A percentile compares a stretch with the other conserved stretches of the same genome.
phyloP scores from a whole-genome alignment of 345 rosid species.

The Mercurialis annua region DNA sequence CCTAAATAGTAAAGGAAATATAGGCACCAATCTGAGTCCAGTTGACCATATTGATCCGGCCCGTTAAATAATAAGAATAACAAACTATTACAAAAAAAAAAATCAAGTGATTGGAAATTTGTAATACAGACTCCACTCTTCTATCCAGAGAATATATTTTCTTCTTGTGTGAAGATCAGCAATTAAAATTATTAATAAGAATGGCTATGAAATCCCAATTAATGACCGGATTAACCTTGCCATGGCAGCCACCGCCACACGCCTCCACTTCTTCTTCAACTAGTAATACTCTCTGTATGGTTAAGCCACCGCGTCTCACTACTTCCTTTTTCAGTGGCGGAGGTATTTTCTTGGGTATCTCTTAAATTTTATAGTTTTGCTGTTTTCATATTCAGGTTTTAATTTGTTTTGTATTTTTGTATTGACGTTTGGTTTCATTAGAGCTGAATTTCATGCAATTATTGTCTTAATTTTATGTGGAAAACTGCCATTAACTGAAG shows the following conservation, averaged over 20 bases:
- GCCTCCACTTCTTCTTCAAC: slow-evolving; percentile 35
- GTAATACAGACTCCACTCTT: neutral
- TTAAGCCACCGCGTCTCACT: slow-evolving; percentile 32
- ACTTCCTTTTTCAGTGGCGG: slow-evolving; percentile 45
- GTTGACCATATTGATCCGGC: neutral
- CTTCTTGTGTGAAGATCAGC: neutral
- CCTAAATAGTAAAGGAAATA: neutral
- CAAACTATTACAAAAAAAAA: neutral
- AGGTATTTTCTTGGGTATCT: slow-evolving; percentile 26
- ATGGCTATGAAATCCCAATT: slow-evolving; percentile 38
- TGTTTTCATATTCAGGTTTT: neutral
- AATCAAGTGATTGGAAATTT: slow-evolving; percentile 14
- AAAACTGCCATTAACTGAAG: neutral
- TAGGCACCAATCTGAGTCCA: neutral
- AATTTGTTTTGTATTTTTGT: neutral
- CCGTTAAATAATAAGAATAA: neutral
- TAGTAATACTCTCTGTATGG: slow-evolving; percentile 25
- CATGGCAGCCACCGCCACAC: slow-evolving; percentile 33
- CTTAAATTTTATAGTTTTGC: neutral
- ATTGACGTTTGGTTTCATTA: neutral
- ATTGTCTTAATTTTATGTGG: neutral
- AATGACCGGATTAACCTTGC: slow-evolving; percentile 37
- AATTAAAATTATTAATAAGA: neutral
- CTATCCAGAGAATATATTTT: slow-evolving; percentile 13
- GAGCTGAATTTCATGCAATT: neutral